Base-by-base conservation (phyloP, 768 basidiomycete species). In the Leccinum rimulosum region DNA sequence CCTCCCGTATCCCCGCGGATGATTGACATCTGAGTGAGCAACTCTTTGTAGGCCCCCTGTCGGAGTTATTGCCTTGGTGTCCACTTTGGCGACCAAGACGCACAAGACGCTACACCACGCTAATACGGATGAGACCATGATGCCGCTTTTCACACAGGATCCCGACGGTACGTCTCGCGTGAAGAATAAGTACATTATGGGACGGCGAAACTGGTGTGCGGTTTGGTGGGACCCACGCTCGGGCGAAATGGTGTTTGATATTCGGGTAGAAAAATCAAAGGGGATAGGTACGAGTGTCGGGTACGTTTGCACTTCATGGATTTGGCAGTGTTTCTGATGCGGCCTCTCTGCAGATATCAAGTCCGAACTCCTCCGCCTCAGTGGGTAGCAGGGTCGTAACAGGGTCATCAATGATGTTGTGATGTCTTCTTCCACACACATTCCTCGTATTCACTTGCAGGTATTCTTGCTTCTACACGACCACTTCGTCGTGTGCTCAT, bases 121-220 rank as follows among this genome's bases (percentile, higher is more conserved):
- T 12, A 77, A 88, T 15, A 98, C 96, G 0, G 96, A 97, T 65
- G 95, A 98, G 71, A 81, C 74, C 11, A 96, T 92, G 92, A 70
- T 91, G 35, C 91, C 93, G 3, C 64, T 96, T 8, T 97, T 97
- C 73, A 68, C 76, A 9, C 79, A 77, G 12, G 93, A 95, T 45
- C 84, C 95, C 1, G 84, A 92, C 63, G 95, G 93, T 0, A 77
- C 80, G 31, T 60, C 79, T n/a, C 82, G 89, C 38, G 15, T 28
- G 3, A 92, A 91, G 70, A 84, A 86, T 56, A 90, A 86, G 66
- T 87, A 81, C 66, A 86, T 97, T 58, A 95, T 95, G 87, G 93
- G 91, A 2, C 77, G 84, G 56, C 82, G 95, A 38, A 98, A 98
- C 71, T 98, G 93, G 87, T 89, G 90, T 67, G 80, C 80, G 38